Evolutionary conservation across 2,329 filamentous ascomycete species (phyloP).

Genomic region (Calonectria hongkongensis): DNA sequence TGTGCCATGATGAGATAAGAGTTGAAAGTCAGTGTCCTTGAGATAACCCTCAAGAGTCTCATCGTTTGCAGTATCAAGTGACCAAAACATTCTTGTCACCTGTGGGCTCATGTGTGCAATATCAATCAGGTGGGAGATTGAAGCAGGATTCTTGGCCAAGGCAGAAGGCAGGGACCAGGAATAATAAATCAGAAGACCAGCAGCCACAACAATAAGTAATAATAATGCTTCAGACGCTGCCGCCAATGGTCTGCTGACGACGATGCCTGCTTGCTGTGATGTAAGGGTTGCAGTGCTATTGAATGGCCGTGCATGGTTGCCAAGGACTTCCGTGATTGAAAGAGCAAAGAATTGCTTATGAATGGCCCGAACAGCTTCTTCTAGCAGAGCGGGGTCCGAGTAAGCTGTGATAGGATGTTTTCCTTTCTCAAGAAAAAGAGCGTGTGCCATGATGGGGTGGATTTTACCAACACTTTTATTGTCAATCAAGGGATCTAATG

Average conservation of each 20-base stretch:
- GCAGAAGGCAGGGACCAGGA: neutral
- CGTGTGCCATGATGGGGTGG: too few relatives aligned
- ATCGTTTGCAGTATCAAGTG: neutral
- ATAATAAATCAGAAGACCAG: neutral
- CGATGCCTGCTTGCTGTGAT: neutral
- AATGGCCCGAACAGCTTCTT: too few relatives aligned
- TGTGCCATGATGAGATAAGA: neutral
- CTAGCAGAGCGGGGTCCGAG: too few relatives aligned
- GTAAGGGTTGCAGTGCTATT: neutral
- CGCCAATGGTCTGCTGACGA: conserved; percentile 10
- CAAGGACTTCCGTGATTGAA: neutral
- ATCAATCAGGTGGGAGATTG: neutral
- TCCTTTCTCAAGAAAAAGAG: too few relatives aligned
- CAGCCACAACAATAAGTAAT: neutral
- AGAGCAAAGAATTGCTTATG: neutral
- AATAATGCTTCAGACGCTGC: neutral
- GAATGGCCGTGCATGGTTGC: neutral
- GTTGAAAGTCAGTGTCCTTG: neutral
- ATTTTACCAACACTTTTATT: too few relatives aligned
- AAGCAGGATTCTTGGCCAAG: neutral
- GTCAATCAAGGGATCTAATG: too few relatives aligned
- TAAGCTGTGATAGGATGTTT: too few relatives aligned
- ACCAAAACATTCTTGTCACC: neutral
- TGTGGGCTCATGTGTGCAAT: neutral
- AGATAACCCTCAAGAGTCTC: neutral